Conservation (phyloP, 1,284 basidiomycete genomes). For the Stygiomarasmius scandens region DNA sequence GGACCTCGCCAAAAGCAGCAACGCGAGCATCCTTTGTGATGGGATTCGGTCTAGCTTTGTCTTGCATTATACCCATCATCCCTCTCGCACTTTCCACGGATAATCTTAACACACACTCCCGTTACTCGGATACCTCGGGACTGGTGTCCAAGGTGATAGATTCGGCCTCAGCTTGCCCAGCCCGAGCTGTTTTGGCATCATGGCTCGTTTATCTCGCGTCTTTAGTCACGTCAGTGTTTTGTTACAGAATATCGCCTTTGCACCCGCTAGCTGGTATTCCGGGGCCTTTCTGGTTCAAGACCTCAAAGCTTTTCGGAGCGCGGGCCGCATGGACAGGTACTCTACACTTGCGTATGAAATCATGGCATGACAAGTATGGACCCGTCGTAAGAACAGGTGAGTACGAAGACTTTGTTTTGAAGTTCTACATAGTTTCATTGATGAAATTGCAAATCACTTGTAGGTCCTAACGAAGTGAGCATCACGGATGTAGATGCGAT, state of each 20-base stretch:
- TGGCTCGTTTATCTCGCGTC: background rate
- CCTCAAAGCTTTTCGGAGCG: constrained; percentile 39
- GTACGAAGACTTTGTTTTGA: constrained; percentile 10
- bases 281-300: constrained; percentile 40
- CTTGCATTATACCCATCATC: background rate
- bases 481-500: constrained; percentile 39
- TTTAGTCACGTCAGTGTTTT: constrained; percentile 24
- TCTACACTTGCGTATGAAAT: constrained; percentile 35
- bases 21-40: background rate
- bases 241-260: constrained; percentile 48
- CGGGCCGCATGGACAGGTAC: constrained; percentile 36
- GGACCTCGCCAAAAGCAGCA: background rate
- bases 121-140: background rate
- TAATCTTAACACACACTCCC: too few relatives aligned
- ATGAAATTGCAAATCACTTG: background rate
- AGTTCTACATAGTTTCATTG: too few relatives aligned
- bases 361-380: constrained; percentile 45
- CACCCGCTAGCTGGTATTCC: constrained; percentile 50
- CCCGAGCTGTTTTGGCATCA: background rate
- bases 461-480: constrained; percentile 49
- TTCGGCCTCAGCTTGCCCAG: too few relatives aligned
- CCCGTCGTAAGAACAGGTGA: constrained; percentile 46
- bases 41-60: background rate
- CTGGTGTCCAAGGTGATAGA: background rate
- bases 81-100: too few relatives aligned